These are phyloP conservation scores for Didymella glomerata DNA, from an alignment of 2,329 filamentous ascomycete genomes.

Conservation along the genomic window DNA sequence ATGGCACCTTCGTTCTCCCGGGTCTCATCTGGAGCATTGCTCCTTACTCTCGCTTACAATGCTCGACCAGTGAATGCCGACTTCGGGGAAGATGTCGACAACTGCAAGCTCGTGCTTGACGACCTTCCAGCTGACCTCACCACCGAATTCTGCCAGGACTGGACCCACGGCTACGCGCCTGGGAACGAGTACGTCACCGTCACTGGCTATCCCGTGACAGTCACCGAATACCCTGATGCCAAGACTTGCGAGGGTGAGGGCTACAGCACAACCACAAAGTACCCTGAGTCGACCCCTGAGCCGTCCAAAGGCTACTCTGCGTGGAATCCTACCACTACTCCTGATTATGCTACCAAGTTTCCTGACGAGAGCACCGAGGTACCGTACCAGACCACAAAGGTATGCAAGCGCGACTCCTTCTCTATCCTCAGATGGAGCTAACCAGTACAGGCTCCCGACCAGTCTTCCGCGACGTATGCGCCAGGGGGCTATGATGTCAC, in stretches of 20 bases:
- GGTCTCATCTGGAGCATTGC: constrained; percentile 18
- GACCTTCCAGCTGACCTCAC: constrained; percentile 12
- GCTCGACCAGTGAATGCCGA: constrained; percentile 17
- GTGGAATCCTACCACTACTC: not conserved
- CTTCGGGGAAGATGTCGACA: constrained; percentile 22
- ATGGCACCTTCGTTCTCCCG: constrained; percentile 21
- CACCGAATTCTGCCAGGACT: constrained; percentile 17
- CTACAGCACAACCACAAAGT: constrained; percentile 14
- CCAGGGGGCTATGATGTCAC: constrained; percentile 8
- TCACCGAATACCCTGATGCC: constrained; percentile 18
- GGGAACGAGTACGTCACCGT: constrained; percentile 12
- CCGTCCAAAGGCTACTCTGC: not conserved
- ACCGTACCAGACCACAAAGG: not conserved
- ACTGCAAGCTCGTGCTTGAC: constrained; percentile 20
- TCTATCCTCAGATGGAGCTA: not conserved
- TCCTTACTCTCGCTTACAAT: constrained; percentile 21
- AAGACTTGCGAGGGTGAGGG: constrained; percentile 17
- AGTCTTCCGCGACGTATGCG: not conserved
- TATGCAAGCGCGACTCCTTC: not conserved
- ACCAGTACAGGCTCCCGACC: constrained; percentile 6
- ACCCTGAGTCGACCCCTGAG: constrained; percentile 8
- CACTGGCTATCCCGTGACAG: constrained; percentile 9
- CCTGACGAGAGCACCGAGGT: constrained; percentile 5
- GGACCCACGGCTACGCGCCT: constrained; percentile 8
- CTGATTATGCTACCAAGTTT: constrained; percentile 1